Base-by-base conservation (phyloP, 208 protist genomes). In the Trypanosoma rangeli region DNA sequence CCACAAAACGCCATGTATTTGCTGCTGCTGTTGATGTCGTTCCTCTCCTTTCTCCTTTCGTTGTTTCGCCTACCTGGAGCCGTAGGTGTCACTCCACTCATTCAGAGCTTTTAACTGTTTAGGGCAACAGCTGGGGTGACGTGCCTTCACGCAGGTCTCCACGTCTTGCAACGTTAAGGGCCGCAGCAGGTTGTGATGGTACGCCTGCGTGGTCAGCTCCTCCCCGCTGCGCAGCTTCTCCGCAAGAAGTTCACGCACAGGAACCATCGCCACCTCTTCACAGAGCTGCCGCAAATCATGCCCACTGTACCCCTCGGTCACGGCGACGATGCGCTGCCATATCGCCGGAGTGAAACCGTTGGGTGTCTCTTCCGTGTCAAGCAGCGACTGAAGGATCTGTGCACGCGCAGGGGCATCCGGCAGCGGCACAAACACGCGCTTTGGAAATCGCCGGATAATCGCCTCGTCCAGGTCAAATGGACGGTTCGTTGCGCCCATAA, bases 391-490 rank as follows among this genome's bases (percentile, higher is more conserved):
- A 18, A 94, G n/a, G 50, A 94, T 73, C 8, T 48, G 66, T 22
- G 66, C 59, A 46, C 87, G 80, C 16, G 74, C 73, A 12, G 44
- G 54, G 0, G 50, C 12, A 15, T 84, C 74, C 18, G 94, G 93
- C 16, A 98, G 72, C 7, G 78, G 76, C 0, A 98, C 85, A 77
- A 92, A 95, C n/a, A 98, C 71, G 12, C 90, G 72, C 39, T 89
- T 89, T 53, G 94, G 90, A 63, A 98, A 94, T 3, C 95, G 84
- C 1, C 95, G 86, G 42, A 84, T 80, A 46, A 95, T 71, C 26
- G 95, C 95, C 16, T 80, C 64, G 67, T 98, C 95, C n/a, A 98
- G 74, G 46, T 97, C 90, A 84, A 90, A 96, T 48, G 95, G 95
- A 49, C 92, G 68, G 67, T 98, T 98, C 24, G 92, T 97, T 3